Conservation (phyloP, 2,329 filamentous ascomycete species). For the Sarocladium oryzae region DNA sequence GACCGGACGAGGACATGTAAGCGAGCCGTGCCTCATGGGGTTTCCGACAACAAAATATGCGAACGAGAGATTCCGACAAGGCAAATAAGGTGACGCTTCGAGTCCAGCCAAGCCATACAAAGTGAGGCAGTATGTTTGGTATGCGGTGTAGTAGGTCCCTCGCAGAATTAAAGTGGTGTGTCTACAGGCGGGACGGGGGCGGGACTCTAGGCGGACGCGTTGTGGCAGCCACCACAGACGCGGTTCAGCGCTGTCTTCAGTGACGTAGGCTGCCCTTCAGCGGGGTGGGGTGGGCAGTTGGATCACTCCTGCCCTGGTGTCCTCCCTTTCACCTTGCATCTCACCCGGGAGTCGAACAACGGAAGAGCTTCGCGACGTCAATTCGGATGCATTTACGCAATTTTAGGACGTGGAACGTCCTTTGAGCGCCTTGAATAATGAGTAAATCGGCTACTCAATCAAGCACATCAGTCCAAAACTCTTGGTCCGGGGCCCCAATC, state of each 20-base stretch:
- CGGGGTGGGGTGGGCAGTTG: too few relatives aligned
- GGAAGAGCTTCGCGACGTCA: too few relatives aligned
- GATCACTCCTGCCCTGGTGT: too few relatives aligned
- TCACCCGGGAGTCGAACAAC: too few relatives aligned
- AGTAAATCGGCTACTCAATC: too few relatives aligned
- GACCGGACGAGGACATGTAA: slow-evolving; percentile 28
- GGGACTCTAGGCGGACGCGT: slow-evolving; percentile 5
- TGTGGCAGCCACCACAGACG: background rate
- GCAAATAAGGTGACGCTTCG: background rate
- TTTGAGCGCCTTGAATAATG: too few relatives aligned
- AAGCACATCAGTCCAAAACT: too few relatives aligned
- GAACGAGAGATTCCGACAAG: background rate
- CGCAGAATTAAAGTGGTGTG: background rate
- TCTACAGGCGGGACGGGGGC: background rate
- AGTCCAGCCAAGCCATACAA: background rate
- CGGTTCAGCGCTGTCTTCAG: slow-evolving; percentile 2
- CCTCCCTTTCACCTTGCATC: too few relatives aligned
- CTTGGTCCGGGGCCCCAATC: too few relatives aligned
- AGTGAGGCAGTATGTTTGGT: background rate
- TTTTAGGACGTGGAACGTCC: too few relatives aligned
- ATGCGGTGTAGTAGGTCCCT: background rate
- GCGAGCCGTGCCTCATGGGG: slow-evolving; percentile 11
- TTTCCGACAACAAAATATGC: too few relatives aligned
- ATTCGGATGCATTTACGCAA: too few relatives aligned
- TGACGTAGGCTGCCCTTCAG: slow-evolving; percentile 1